Evolutionary conservation across 2,329 filamentous ascomycete genomes (phyloP).

Genomic region (Sarocladium brachiariae): DNA sequence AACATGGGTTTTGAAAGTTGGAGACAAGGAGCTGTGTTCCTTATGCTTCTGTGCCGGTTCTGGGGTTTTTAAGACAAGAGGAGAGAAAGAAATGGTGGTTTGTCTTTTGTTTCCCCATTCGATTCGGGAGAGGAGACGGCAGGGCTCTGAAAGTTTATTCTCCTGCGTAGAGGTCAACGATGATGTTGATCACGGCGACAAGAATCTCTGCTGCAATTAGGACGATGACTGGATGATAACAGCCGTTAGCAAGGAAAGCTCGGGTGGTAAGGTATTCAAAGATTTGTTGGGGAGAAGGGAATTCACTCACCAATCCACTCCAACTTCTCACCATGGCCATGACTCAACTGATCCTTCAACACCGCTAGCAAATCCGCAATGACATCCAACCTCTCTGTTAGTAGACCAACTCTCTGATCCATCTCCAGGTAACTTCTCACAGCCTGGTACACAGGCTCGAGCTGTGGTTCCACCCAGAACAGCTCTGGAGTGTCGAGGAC

Average conservation of each 20-base stretch:
- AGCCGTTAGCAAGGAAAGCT: constrained; percentile 15
- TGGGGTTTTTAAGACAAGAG: no score
- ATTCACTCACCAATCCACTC: constrained; percentile 85
- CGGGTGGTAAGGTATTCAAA: no score
- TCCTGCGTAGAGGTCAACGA: constrained; percentile 77
- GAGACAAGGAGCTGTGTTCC: no score
- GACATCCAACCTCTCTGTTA: constrained; percentile 85
- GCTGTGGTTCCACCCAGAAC: constrained; percentile 96
- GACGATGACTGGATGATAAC: constrained; percentile 70
- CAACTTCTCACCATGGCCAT: constrained; percentile 82
- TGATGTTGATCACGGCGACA: constrained; percentile 87
- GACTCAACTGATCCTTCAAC: constrained; percentile 84
- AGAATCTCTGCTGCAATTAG: constrained; percentile 94
- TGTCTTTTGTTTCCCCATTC: no score
- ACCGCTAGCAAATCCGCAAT: constrained; percentile 87
- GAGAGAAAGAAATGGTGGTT: no score
- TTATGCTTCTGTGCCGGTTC: no score
- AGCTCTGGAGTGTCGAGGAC: constrained; percentile 95
- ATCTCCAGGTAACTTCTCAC: constrained; percentile 95
- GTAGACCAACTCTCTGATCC: constrained; percentile 84
- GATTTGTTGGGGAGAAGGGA: no score
- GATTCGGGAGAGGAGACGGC: neutral
- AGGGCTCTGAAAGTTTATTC: constrained; percentile 11
- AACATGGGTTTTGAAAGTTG: no score
- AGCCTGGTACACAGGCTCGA: constrained; percentile 94